Percentiles rank a stretch among this genome's conserved stretches.
Conservation (phyloP, 2,329 filamentous ascomycete species). For the Colletotrichum cereale region DNA sequence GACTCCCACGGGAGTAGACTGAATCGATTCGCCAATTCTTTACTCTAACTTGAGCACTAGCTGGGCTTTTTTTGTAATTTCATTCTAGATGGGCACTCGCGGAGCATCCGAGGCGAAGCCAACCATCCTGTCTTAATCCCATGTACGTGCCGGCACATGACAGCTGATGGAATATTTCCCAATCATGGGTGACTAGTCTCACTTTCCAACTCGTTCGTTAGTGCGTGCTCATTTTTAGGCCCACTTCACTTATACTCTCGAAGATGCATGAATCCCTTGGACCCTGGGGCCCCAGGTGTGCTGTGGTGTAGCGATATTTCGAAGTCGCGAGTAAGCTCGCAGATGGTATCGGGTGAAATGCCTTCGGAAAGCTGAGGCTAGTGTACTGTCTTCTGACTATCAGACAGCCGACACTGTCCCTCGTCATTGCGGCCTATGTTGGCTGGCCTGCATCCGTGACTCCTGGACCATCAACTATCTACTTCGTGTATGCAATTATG, state of each 20-base stretch:
- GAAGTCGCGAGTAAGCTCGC: not conserved
- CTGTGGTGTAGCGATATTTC: not conserved
- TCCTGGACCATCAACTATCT: not conserved
- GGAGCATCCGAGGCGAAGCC: not conserved
- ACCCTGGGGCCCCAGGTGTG: not conserved
- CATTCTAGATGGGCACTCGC: not conserved
- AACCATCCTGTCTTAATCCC: not conserved
- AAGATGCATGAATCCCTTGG: not conserved
- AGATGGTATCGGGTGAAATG: not conserved
- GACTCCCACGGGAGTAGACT: rapidly evolving
- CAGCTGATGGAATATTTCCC: not conserved
- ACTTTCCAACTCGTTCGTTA: not conserved
- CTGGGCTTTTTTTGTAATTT: too few species aligned
- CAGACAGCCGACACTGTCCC: not conserved
- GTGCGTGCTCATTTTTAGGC: not conserved
- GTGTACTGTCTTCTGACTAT: not conserved
- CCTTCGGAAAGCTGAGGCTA: not conserved
- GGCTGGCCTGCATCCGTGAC: not conserved
- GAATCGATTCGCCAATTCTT: not conserved
- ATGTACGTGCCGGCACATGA: not conserved
- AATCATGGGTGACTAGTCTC: not conserved
- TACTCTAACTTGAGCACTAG: not conserved
- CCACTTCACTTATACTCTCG: not conserved
- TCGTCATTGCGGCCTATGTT: not conserved
- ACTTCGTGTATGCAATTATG: rapidly evolving